A percentile compares a stretch with the other conserved stretches of the same genome.
Evolutionary conservation across 139 green algal species (phyloP).

Genomic region (Pleodorina starrii): DNA sequence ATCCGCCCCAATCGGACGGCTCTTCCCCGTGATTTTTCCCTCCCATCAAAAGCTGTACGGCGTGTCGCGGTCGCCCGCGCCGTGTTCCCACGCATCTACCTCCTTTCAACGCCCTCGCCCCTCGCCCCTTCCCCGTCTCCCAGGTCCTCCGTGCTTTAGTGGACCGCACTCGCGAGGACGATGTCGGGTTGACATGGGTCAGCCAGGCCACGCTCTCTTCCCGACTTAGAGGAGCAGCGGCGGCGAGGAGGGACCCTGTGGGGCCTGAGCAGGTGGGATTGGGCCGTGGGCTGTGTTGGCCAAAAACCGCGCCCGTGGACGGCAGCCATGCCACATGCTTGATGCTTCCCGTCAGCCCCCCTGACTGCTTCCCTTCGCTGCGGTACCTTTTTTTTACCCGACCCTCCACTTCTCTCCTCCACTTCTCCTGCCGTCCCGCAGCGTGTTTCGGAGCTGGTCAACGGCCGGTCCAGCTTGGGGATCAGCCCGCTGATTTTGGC

Average conservation of each 20-base stretch:
- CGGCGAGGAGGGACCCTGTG: neutral
- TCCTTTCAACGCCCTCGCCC: neutral
- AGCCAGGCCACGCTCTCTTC: neutral
- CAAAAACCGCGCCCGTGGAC: neutral
- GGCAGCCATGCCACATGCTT: neutral
- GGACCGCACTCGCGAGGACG: neutral
- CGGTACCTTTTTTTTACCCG: neutral
- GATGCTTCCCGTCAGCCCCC: neutral
- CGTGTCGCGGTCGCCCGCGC: too few relatives aligned
- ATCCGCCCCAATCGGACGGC: neutral
- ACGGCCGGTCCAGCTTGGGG: neutral
- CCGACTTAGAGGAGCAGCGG: neutral
- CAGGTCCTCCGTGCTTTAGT: slow-evolving; percentile 12
- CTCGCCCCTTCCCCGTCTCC: neutral
- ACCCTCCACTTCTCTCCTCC: neutral
- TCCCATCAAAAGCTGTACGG: neutral
- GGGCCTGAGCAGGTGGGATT: slow-evolving; percentile 4
- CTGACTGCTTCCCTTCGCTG: neutral
- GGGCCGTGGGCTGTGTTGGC: too few relatives aligned
- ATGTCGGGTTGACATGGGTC: neutral
- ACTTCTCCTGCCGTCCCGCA: neutral
- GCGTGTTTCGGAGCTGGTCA: slow-evolving; percentile 29
- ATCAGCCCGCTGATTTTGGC: slow-evolving; percentile 35
- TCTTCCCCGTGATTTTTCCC: neutral
- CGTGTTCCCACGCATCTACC: neutral